Percentiles rank a stretch among this genome's conserved stretches.
These are phyloP conservation scores for Pleurotus eryngii DNA, from an alignment of 768 basidiomycete genomes.

Conservation along the genomic window DNA sequence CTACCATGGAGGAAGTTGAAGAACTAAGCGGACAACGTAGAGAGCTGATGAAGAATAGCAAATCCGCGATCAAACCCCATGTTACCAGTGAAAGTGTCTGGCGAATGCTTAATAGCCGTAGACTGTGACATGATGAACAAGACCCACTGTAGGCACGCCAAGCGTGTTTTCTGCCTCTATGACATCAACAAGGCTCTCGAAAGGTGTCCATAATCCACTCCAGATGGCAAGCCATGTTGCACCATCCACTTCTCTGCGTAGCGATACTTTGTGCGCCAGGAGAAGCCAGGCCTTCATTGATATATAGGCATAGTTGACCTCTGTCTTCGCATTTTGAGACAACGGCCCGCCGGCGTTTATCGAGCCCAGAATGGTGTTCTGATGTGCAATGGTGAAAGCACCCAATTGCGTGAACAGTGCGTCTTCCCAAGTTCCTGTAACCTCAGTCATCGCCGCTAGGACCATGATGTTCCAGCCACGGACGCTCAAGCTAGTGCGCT, in stretches of 20 bases:
- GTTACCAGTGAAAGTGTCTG: slow-evolving; percentile 55
- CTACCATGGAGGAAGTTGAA: slow-evolving; percentile 48
- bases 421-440: slow-evolving; percentile 29
- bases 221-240: slow-evolving; percentile 45
- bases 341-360: slow-evolving; percentile 31
- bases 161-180: slow-evolving; percentile 47
- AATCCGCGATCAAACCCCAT: slow-evolving; percentile 60
- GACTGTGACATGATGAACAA: not conserved
- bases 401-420: slow-evolving; percentile 49
- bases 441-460: slow-evolving; percentile 47
- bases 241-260: slow-evolving; percentile 23
- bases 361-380: slow-evolving; percentile 39
- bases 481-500: slow-evolving; percentile 34
- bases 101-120: slow-evolving; percentile 1
- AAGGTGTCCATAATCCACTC: slow-evolving; percentile 78
- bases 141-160: slow-evolving; percentile 37
- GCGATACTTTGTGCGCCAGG: slow-evolving; percentile 41
- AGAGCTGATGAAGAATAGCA: slow-evolving; percentile 61
- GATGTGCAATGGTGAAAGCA: slow-evolving; percentile 46
- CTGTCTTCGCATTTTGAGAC: slow-evolving; percentile 44
- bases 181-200: slow-evolving; percentile 48
- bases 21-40: slow-evolving; percentile 50
- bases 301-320: slow-evolving; percentile 67
- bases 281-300: slow-evolving; percentile 72
- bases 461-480: slow-evolving; percentile 67